These are phyloP conservation scores for Juglanconis oblonga DNA, from an alignment of 2,329 filamentous ascomycete genomes.

Conservation along the genomic window DNA sequence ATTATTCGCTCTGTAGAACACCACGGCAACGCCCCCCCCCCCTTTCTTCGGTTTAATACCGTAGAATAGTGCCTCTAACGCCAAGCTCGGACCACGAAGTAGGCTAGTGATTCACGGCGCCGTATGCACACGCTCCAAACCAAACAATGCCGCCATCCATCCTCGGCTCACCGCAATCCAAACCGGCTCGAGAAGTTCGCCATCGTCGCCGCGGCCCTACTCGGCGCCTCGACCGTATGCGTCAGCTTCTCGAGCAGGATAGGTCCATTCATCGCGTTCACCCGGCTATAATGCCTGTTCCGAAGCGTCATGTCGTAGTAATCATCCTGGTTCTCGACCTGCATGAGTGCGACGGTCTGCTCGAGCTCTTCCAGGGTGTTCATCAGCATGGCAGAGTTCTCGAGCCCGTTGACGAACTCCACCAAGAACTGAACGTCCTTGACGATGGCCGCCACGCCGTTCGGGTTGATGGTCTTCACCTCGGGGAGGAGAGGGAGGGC, in stretches of 20 bases:
- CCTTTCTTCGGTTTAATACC: too few relatives aligned
- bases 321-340: slow-evolving; percentile 87
- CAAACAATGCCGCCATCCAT: neutral
- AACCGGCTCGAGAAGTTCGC: slow-evolving; percentile 74
- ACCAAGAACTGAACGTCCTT: slow-evolving; percentile 82
- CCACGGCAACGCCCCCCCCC: too few relatives aligned
- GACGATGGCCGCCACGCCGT: slow-evolving; percentile 76
- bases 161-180: slow-evolving; percentile 51
- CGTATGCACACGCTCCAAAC: neutral
- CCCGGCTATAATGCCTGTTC: slow-evolving; percentile 91
- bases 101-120: too few relatives aligned
- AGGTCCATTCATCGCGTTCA: slow-evolving; percentile 87
- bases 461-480: slow-evolving; percentile 82
- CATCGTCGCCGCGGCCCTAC: slow-evolving; percentile 61
- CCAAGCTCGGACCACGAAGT: too few relatives aligned
- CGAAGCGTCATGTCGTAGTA: slow-evolving; percentile 89
- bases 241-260: slow-evolving; percentile 85
- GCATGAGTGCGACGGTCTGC: slow-evolving; percentile 87
- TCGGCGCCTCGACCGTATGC: slow-evolving; percentile 56
- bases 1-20: too few relatives aligned
- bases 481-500: slow-evolving; percentile 73
- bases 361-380: slow-evolving; percentile 90
- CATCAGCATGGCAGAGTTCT: slow-evolving; percentile 78
- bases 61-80: too few relatives aligned
- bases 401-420: slow-evolving; percentile 81